Conservation (phyloP, 139 green algal species). For the Nannochloris sp. region DNA sequence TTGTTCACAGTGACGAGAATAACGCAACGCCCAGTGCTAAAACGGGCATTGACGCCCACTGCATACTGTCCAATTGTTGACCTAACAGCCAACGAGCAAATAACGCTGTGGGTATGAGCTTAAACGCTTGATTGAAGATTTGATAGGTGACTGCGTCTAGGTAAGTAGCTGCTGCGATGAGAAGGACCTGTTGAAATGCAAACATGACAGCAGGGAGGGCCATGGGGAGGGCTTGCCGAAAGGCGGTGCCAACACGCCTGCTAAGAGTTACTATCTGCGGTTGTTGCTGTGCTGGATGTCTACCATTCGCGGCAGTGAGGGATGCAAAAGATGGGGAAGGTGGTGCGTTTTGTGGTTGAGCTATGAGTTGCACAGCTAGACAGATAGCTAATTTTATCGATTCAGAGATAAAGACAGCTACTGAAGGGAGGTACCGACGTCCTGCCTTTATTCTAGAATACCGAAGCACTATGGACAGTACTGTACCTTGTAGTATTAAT, state of each 20-base stretch:
- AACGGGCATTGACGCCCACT: constrained; percentile 53
- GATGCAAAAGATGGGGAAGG: background rate
- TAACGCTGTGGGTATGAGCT: constrained; percentile 51
- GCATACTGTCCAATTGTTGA: constrained; percentile 35
- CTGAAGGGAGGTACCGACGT: constrained; percentile 37
- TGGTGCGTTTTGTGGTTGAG: constrained; percentile 1
- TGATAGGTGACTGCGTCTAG: constrained; percentile 56
- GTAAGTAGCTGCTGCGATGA: constrained; percentile 44
- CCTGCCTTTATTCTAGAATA: constrained; percentile 29
- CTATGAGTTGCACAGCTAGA: constrained; percentile 25
- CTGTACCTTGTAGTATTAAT: constrained; percentile 43
- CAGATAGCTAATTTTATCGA: constrained; percentile 46
- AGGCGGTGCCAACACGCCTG: background rate
- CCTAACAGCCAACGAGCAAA: constrained; percentile 50
- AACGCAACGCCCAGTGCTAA: constrained; percentile 38
- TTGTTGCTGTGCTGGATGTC: no score
- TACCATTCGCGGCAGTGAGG: no score
- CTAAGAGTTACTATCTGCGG: no score
- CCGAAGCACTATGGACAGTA: constrained; percentile 37
- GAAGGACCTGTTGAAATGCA: constrained; percentile 52
- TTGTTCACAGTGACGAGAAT: background rate
- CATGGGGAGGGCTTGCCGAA: constrained; percentile 34
- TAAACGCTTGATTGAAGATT: constrained; percentile 53
- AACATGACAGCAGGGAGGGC: constrained; percentile 46
- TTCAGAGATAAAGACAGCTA: constrained; percentile 44